These are phyloP conservation scores for Coemansia sp. DNA, from an alignment of 192 early-diverging fungal genomes.

Conservation along the genomic window DNA sequence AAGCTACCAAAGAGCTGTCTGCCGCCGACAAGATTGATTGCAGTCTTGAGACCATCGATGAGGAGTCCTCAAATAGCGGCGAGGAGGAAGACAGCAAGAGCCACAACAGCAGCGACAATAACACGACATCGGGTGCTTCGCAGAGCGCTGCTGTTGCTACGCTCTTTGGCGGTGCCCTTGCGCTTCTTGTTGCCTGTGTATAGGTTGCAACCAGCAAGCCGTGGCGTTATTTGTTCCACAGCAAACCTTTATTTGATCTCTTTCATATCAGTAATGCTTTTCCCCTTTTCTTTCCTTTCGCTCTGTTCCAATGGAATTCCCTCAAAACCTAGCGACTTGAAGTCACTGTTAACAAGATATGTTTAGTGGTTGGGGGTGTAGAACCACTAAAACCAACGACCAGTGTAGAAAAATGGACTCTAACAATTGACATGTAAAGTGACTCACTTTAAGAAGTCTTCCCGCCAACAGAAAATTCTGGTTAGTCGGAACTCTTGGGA, in stretches of 20 bases:
- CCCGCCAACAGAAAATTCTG: too few species aligned
- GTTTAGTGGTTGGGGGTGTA: too few species aligned
- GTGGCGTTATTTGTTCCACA: neutral
- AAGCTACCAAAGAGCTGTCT: constrained; percentile 26
- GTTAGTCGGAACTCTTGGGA: too few species aligned
- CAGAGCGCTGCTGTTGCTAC: constrained; percentile 20
- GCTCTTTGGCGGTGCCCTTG: constrained; percentile 29
- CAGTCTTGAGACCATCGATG: constrained; percentile 12
- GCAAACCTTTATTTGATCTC: constrained; percentile 11
- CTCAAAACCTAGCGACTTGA: neutral
- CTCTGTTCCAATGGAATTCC: neutral
- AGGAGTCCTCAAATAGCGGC: constrained; percentile 8
- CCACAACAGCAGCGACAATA: constrained; percentile 5
- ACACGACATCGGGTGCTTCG: constrained; percentile 26
- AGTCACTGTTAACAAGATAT: too few species aligned
- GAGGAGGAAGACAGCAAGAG: neutral
- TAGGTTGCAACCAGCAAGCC: constrained; percentile 6
- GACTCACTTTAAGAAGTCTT: too few species aligned
- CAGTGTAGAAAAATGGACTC: too few species aligned
- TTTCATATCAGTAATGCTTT: constrained; percentile 5
- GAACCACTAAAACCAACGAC: too few species aligned
- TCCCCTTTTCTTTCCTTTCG: neutral
- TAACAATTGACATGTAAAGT: too few species aligned
- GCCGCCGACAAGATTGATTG: constrained; percentile 40
- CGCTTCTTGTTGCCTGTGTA: constrained; percentile 33